Conservation (phyloP, 192 early-diverging fungal species). For the Coemansia sp. region DNA sequence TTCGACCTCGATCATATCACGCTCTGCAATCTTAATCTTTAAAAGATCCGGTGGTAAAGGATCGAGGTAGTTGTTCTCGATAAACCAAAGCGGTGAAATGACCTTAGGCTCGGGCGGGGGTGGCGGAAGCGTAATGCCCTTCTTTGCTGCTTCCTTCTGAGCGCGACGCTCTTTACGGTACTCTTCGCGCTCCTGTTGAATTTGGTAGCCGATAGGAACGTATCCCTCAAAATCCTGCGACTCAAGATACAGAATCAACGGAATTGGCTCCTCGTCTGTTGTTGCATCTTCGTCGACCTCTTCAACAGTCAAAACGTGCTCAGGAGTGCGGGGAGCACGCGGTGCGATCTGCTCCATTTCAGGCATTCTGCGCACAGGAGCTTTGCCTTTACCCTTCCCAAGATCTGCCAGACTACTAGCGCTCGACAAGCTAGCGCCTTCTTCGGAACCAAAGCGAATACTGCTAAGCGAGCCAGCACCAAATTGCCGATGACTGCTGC, state of each 20-base stretch:
- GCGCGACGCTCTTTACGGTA: conserved; percentile 24
- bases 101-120: conserved; percentile 6
- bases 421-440: not conserved
- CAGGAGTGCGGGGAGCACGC: conserved; percentile 6
- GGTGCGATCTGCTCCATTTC: conserved; percentile 44
- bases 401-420: not conserved
- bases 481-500: conserved; percentile 1
- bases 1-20: conserved; percentile 25
- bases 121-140: conserved; percentile 17
- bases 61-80: conserved; percentile 30
- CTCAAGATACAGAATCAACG: conserved; percentile 22
- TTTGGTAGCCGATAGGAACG: conserved; percentile 23
- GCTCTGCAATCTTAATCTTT: conserved; percentile 29
- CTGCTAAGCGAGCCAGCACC: conserved; percentile 8
- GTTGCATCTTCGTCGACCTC: conserved; percentile 40
- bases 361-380: conserved; percentile 4
- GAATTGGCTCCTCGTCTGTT: conserved; percentile 43
- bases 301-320: conserved; percentile 26
- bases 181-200: conserved; percentile 42
- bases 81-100: conserved; percentile 33
- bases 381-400: conserved; percentile 23
- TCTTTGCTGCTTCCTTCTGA: conserved; percentile 31
- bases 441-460: conserved; percentile 9
- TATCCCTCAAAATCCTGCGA: conserved; percentile 53
- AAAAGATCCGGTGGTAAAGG: conserved; percentile 23